phyloP scores from a whole-genome alignment of 495 filamentous ascomycete genomes.

The Talaromyces stipitatus region DNA sequence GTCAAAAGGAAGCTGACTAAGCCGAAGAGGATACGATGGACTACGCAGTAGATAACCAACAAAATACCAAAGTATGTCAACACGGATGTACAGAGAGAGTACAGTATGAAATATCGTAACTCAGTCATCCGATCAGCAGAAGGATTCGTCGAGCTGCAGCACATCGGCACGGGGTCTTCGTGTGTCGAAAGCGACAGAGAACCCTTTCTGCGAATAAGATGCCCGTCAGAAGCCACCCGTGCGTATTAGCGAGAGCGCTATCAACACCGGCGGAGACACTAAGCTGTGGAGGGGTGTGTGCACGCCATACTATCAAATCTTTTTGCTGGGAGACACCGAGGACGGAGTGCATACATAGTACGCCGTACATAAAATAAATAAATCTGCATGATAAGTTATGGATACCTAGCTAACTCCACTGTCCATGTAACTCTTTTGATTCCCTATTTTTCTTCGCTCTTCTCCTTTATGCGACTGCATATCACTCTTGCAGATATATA shows the following conservation, averaged over 20 bases:
- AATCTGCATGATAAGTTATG: not conserved
- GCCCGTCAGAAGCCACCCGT: not conserved
- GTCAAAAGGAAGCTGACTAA: no score
- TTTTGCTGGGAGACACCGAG: not conserved
- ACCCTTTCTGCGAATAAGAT: not conserved
- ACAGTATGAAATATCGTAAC: no score
- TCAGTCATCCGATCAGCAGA: not conserved
- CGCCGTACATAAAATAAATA: not conserved
- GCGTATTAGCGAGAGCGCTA: not conserved
- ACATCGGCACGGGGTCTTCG: not conserved
- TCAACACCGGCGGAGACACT: not conserved
- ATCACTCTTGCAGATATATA: not conserved
- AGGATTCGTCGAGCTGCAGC: not conserved
- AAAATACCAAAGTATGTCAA: no score
- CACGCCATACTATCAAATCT: not conserved
- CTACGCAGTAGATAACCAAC: no score
- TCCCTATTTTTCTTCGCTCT: not conserved
- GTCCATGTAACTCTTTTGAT: not conserved
- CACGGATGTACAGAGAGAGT: no score
- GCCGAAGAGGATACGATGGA: no score
- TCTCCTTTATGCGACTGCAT: not conserved
- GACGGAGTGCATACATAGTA: not conserved
- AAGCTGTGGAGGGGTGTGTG: not conserved
- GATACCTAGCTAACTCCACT: not conserved
- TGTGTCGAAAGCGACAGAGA: not conserved